Percentiles rank a stretch among this genome's conserved stretches.
phyloP scores from a whole-genome alignment of 305 asterid species.

The Solanum aculeatissimum region DNA sequence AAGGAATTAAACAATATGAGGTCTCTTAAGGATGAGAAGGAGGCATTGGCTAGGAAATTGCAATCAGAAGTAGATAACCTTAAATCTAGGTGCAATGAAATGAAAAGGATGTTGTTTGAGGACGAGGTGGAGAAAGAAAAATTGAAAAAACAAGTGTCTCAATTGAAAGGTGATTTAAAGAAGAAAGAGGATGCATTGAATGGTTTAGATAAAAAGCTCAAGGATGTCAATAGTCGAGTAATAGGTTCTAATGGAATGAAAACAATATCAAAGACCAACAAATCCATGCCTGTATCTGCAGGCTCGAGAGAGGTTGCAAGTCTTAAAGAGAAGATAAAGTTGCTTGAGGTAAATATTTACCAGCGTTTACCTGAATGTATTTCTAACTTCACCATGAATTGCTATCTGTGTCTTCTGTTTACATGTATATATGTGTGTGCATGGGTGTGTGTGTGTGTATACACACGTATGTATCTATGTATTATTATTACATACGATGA shows the following conservation, averaged over 20 bases:
- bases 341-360: slow-evolving; percentile 62
- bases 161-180: slow-evolving; percentile 42
- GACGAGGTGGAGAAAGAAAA: slow-evolving; percentile 54
- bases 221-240: slow-evolving; percentile 26
- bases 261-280: slow-evolving; percentile 26
- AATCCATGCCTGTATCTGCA: slow-evolving; percentile 11
- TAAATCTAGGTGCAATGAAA: slow-evolving; percentile 26
- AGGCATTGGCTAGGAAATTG: slow-evolving; percentile 23
- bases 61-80: slow-evolving; percentile 39
- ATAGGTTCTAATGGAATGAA: slow-evolving; percentile 17
- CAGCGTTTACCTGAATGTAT: background rate
- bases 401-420: background rate
- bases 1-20: slow-evolving; percentile 34
- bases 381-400: background rate
- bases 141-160: slow-evolving; percentile 40
- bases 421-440: too few relatives aligned
- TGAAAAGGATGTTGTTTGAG: slow-evolving; percentile 28
- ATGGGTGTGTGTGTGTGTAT: too few relatives aligned
- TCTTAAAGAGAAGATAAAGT: slow-evolving; percentile 63
- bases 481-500: background rate
- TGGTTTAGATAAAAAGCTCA: slow-evolving; percentile 51
- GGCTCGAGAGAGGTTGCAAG: slow-evolving; percentile 44
- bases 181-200: slow-evolving; percentile 47
- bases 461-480: too few relatives aligned
- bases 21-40: slow-evolving; percentile 47